Conservation (phyloP, 129 eudicot genomes). For the Heracleum sosnowskyi region DNA sequence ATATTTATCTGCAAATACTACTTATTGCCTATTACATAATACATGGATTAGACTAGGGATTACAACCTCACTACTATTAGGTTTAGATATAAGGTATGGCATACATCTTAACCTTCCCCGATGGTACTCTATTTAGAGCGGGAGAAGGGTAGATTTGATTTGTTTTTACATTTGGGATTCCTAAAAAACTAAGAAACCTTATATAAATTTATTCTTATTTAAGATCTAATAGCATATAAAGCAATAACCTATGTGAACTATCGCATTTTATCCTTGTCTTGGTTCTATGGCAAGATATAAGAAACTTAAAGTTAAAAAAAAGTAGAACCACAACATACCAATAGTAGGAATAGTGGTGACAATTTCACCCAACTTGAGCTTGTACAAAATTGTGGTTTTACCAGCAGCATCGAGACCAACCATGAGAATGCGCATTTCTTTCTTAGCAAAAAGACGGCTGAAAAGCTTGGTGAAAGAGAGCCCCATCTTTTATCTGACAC, state of each 20-base stretch:
- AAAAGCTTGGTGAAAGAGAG: conserved; percentile 39
- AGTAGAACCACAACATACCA: conserved; percentile 13
- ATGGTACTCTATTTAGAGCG: background rate
- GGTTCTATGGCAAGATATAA: background rate
- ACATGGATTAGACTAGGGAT: background rate
- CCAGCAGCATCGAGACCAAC: conserved; percentile 59
- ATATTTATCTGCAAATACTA: background rate
- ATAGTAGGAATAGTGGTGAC: conserved; percentile 47
- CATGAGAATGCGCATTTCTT: conserved; percentile 45
- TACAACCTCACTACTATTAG: background rate
- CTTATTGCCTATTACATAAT: background rate
- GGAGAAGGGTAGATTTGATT: background rate
- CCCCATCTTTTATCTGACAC: conserved; percentile 36
- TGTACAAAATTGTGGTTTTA: conserved; percentile 45
- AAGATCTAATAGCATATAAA: background rate
- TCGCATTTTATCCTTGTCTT: background rate
- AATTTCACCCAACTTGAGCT: conserved; percentile 47
- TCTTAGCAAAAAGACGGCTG: conserved; percentile 39
- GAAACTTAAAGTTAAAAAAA: background rate
- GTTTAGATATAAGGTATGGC: background rate
- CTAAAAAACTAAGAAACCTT: background rate
- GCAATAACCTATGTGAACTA: background rate
- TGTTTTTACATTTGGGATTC: background rate
- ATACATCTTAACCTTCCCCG: background rate
- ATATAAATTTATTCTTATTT: background rate